Evolutionary conservation across 177 flowering plant species (phyloP), one percentile per base, ranked within the genome.

Genomic region (Vitis hybrid): DNA sequence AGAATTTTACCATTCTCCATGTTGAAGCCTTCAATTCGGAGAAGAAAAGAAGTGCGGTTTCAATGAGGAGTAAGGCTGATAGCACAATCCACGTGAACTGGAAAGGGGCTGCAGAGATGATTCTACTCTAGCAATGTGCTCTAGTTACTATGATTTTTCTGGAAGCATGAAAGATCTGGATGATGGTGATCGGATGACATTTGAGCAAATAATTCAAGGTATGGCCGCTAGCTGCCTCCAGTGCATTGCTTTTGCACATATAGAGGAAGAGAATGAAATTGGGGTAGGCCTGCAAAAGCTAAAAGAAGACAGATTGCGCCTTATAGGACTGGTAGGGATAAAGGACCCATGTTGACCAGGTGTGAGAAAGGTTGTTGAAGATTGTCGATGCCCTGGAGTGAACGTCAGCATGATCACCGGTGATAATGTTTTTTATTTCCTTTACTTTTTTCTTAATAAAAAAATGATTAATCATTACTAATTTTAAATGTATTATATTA

Each of bases 61-160:
- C 78, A 69, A 76, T 79, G 56, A 79, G 66, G 74, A 79, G 66
- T 62, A 73, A 62, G 18, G 68, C 6, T 1, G 82, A 82, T 17
- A 66, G 52, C 51, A 60, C 72, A 1, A 6, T 49, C 50, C 79
- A 85, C 60, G 82, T 72, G 19, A 84, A 87, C 45, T 85, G 86
- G 88, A 87, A 87, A 71, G 91, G 91, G 23, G 87, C 87, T 3
- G 87, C 91, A 11, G 88, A 87, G 79, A 84, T 79, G 81, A 80
- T 85, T 14, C 63, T 87, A 26, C 26, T 23, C 26, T 23, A 23
- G 80, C 77, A 2, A 79, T 79, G 84, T 87, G 91, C 62, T 85
- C 91, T 1, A 70, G 69, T 52, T 87, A 73, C 73, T 81, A 82
- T 18, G 83, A 80, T 56, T 67, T 45, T 51, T 62, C 76, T 23